Percentiles rank a stretch among this genome's conserved stretches.
phyloP scores from a whole-genome alignment of 495 filamentous ascomycete genomes.

The Hypoxylon subgilvum region DNA sequence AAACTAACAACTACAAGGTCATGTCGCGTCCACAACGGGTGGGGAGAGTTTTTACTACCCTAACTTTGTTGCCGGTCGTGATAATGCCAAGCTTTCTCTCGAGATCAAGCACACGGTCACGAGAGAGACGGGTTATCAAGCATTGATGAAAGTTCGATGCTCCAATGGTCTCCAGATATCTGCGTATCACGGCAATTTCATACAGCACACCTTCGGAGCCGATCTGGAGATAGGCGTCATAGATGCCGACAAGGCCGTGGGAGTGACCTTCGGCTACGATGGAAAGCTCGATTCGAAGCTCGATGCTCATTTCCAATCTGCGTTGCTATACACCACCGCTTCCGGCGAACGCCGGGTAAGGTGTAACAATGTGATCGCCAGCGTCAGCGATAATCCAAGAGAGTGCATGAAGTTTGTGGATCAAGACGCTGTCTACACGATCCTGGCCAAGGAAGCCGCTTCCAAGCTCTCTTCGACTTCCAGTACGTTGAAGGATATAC shows the following conservation, averaged over 20 bases:
- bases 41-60: constrained; percentile 96
- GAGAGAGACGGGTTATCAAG: constrained; percentile 93
- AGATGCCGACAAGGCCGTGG: constrained; percentile 91
- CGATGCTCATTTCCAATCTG: constrained; percentile 97
- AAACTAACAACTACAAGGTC: constrained; percentile 53
- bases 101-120: constrained; percentile 90
- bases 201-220: constrained; percentile 91
- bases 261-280: constrained; percentile 92
- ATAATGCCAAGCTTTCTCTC: constrained; percentile 79
- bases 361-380: constrained; percentile 91
- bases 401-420: constrained; percentile 91
- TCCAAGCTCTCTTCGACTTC: constrained; percentile 73
- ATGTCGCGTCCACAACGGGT: constrained; percentile 78
- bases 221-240: constrained; percentile 94
- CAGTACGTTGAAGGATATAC: constrained; percentile 81
- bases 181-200: constrained; percentile 92
- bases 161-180: constrained; percentile 95
- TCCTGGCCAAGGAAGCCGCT: constrained; percentile 92
- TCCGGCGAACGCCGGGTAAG: constrained; percentile 88
- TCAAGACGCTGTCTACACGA: constrained; percentile 86
- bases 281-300: constrained; percentile 95
- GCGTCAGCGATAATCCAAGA: constrained; percentile 80
- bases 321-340: constrained; percentile 91
- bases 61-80: constrained; percentile 87
- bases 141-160: constrained; percentile 97